Conservation (phyloP, 2,329 filamentous ascomycete genomes). For the Pestalotiopsis sp. region DNA sequence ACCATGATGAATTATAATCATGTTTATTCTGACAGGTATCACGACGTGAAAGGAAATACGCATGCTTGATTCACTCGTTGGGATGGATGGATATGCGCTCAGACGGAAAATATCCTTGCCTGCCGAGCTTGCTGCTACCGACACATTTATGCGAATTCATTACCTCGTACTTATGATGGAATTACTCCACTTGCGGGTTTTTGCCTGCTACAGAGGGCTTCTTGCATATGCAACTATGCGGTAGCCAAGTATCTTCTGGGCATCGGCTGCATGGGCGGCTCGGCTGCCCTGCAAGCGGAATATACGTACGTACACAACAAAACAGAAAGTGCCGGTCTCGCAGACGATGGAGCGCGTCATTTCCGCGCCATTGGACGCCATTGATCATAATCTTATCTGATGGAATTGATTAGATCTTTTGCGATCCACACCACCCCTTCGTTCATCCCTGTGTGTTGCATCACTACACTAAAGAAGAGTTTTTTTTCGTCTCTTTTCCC, state of each 20-base stretch:
- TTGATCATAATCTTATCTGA: conserved; percentile 19
- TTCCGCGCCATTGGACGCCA: background rate
- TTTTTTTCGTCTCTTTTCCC: background rate
- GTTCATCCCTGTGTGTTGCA: conserved; percentile 7
- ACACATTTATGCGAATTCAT: background rate
- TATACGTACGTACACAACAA: background rate
- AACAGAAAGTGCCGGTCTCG: conserved; percentile 2
- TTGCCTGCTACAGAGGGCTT: background rate
- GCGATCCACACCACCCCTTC: background rate
- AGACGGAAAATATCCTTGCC: background rate
- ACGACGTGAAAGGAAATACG: too few relatives aligned
- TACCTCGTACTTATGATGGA: too few relatives aligned
- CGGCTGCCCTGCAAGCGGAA: background rate
- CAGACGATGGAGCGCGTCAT: conserved; percentile 3
- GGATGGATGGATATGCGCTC: background rate
- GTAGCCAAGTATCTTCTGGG: background rate
- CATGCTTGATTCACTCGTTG: background rate
- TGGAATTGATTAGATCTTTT: conserved; percentile 17
- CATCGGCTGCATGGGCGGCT: background rate
- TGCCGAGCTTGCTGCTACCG: background rate
- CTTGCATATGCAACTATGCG: background rate
- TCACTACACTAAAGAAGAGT: background rate
- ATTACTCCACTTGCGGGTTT: conserved; percentile 1
- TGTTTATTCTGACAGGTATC: too few relatives aligned
- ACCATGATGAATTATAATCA: too few relatives aligned